phyloP scores from a whole-genome alignment of 371 early-diverging fungal genomes.

The Paraphysoderma sedebokerense region DNA sequence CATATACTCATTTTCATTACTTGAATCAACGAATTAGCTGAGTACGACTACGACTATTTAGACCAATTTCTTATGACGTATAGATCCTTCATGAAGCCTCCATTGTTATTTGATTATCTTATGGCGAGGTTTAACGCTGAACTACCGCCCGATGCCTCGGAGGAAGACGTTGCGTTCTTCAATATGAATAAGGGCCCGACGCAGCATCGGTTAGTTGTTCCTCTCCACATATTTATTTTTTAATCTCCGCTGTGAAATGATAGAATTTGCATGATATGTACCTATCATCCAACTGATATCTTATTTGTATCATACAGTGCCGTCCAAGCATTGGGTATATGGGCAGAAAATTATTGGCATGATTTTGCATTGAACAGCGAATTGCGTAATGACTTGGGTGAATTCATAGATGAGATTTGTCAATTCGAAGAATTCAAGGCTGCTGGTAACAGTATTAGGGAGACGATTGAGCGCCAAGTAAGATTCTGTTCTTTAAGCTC shows the following conservation, averaged over 20 bases:
- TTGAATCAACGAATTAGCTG: not conserved
- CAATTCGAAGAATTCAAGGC: conserved; percentile 3
- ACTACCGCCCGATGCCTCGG: conserved; percentile 16
- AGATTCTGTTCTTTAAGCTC: not conserved
- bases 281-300: not conserved
- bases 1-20: no score
- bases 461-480: not conserved
- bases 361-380: conserved; percentile 23
- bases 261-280: conserved; percentile 6
- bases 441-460: not conserved
- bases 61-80: conserved; percentile 27
- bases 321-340: conserved; percentile 12
- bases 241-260: conserved; percentile 1
- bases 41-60: conserved; percentile 15
- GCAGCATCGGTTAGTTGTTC: conserved; percentile 9
- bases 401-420: conserved; percentile 15
- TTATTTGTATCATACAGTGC: conserved; percentile 13
- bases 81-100: conserved; percentile 25
- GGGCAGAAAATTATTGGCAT: conserved; percentile 31
- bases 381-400: conserved; percentile 16
- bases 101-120: conserved; percentile 21
- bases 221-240: conserved; percentile 3
- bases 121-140: conserved; percentile 23
- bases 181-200: conserved; percentile 18
- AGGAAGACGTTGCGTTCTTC: conserved; percentile 24